phyloP scores from a whole-genome alignment of 805 yeast genomes.

The Wickerhamomyces bovis region DNA sequence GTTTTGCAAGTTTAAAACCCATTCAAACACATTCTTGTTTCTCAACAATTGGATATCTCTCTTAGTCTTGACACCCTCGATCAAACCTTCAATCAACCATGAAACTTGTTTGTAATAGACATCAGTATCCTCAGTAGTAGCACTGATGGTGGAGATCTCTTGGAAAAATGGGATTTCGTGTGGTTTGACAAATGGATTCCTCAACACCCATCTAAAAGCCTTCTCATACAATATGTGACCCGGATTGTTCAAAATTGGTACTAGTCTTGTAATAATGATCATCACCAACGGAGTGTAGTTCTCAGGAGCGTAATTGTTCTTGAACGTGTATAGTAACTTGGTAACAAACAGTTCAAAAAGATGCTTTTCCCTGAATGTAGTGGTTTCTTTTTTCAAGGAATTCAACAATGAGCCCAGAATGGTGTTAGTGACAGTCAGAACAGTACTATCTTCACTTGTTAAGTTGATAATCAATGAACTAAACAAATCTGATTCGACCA shows the following conservation, averaged over 20 bases:
- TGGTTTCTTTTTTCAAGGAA: slow-evolving; percentile 35
- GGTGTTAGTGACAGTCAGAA: slow-evolving; percentile 33
- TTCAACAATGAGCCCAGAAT: slow-evolving; percentile 40
- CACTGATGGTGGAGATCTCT: slow-evolving; percentile 23
- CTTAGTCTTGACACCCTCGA: slow-evolving; percentile 38
- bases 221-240: slow-evolving; percentile 70
- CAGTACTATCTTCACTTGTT: slow-evolving; percentile 27
- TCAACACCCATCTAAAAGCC: slow-evolving; percentile 57
- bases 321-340: slow-evolving; percentile 32
- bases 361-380: slow-evolving; percentile 49
- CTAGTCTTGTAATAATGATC: slow-evolving; percentile 46
- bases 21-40: slow-evolving; percentile 56
- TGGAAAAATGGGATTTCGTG: slow-evolving; percentile 40
- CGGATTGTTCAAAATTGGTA: slow-evolving; percentile 59
- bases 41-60: slow-evolving; percentile 50
- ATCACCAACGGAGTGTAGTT: slow-evolving; percentile 45
- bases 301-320: slow-evolving; percentile 10
- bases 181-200: slow-evolving; percentile 31
- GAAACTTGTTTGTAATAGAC: slow-evolving; percentile 50
- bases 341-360: slow-evolving; percentile 48
- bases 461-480: slow-evolving; percentile 44
- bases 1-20: slow-evolving; percentile 49
- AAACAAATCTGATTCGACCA: slow-evolving; percentile 53
- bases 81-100: slow-evolving; percentile 58
- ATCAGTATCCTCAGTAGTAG: slow-evolving; percentile 34